Conservation (phyloP, 257 asterid genomes). For the Forsythia suspensa region DNA sequence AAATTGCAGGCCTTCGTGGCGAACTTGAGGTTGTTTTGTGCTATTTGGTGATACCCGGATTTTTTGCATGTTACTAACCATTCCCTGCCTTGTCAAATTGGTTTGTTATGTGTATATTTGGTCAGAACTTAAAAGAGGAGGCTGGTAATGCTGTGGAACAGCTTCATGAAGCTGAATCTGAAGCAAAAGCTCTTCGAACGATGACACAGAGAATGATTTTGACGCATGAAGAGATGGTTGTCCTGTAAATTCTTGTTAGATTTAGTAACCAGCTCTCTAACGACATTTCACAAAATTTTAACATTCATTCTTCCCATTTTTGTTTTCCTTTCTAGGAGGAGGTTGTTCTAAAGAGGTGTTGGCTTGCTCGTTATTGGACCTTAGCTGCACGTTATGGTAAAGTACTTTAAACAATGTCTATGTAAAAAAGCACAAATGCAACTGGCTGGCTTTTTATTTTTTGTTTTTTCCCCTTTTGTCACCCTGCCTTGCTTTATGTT, state of each 20-base stretch:
- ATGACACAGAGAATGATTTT: conserved; percentile 98
- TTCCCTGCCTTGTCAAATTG: conserved; percentile 19
- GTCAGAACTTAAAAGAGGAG: conserved; percentile 79
- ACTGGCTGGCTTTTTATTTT: conserved; percentile 10
- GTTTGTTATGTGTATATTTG: conserved; percentile 28
- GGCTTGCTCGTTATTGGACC: conserved; percentile 99
- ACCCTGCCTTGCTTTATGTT: conserved; percentile 12
- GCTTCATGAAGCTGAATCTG: conserved; percentile 90
- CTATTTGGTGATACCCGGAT: conserved; percentile 8
- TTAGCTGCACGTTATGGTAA: conserved; percentile 91
- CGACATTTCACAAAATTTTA: conserved; percentile 22
- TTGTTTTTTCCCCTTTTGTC: not conserved
- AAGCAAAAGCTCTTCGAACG: conserved; percentile 83
- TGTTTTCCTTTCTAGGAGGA: conserved; percentile 68
- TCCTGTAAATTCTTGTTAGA: conserved; percentile 20
- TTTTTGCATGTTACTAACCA: conserved; percentile 17
- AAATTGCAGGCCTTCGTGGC: conserved; percentile 66
- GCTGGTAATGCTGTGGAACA: conserved; percentile 66
- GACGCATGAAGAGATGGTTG: conserved; percentile 99
- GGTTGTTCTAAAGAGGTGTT: conserved; percentile 96
- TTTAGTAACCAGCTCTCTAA: conserved; percentile 8
- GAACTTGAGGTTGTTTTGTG: conserved; percentile 69
- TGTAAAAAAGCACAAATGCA: not conserved
- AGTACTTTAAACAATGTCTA: conserved; percentile 22
- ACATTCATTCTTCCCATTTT: conserved; percentile 16